Evolutionary conservation across 306 rosid genomes (phyloP), one percentile per base, ranked within the genome.

Genomic region (Macrotyloma uniflorum): DNA sequence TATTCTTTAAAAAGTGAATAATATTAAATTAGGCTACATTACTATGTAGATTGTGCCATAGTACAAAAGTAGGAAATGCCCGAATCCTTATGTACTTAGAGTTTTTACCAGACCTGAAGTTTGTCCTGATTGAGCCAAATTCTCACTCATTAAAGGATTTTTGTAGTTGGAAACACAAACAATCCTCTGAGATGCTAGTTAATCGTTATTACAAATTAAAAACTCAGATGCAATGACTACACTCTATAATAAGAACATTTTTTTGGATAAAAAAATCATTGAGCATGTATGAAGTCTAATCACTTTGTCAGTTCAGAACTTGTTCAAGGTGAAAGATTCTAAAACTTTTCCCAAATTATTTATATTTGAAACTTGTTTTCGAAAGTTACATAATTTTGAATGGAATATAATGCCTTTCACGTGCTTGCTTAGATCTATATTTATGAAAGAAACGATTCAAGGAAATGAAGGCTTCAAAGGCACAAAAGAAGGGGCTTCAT

Each of bases 381-480:
- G 18, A 79, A 79, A 74, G 81, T 38, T 63, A 30, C 36, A 73
- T 61, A 74, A 54, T 61, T 68, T 36, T 78, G 32, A 66, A 59
- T 40, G 33, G 32, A 72, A 49, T 72, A 23, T 26, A 63, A 54
- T 79, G 61, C 57, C 57, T 66, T n/a, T 76, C 20, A 50, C 35
- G 54, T 54, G 22, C 65, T 67, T 40, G 19, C 32, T 69, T 70
- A 35, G 36, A 63, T 75, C 66, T 61, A 79, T 51, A 30, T 74
- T 67, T 30, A 36, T 58, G 66, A 54, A 55, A 14, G 35, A 46
- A 46, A 54, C 58, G 65, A 58, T 79, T 36, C 38, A 57, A 75
- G 86, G 77, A 81, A 45, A 18, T 77, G 51, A 69, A 62, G 30
- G 57, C 72, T 79, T 74, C 61, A 53, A 49, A 63, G 64, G 70